A percentile compares a stretch with the other conserved stretches of the same genome.
Conservation (phyloP, 371 early-diverging fungal species). For the Mortierella sp. region DNA sequence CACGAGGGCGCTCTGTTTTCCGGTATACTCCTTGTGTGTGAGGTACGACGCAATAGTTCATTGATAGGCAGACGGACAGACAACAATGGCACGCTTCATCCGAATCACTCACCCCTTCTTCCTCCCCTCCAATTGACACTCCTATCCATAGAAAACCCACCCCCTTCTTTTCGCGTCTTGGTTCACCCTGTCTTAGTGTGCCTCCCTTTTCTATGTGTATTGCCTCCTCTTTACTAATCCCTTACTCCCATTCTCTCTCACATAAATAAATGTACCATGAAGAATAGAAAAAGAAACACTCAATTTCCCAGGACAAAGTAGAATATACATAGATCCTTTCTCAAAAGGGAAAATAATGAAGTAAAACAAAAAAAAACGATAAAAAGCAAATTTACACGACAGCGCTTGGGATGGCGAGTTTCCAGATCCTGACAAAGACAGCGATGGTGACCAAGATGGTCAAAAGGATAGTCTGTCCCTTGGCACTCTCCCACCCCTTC, state of each 20-base stretch:
- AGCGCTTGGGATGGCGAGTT: slow-evolving; percentile 27
- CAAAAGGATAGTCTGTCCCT: slow-evolving; percentile 32
- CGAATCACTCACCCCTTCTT: background rate
- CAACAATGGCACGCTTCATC: background rate
- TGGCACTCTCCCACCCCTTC: slow-evolving; percentile 37
- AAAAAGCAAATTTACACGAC: slow-evolving; percentile 28
- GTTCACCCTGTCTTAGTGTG: background rate
- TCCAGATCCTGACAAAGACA: slow-evolving; percentile 42
- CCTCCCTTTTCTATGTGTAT: background rate
- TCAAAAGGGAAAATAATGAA: background rate
- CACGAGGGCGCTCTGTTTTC: background rate
- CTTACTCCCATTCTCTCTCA: background rate
- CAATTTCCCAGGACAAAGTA: background rate
- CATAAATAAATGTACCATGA: background rate
- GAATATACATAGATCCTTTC: background rate
- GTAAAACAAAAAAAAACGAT: background rate
- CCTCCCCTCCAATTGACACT: background rate
- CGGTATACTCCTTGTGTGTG: background rate
- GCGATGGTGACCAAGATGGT: slow-evolving; percentile 20
- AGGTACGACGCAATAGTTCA: background rate
- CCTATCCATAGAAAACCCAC: slow-evolving; percentile 14
- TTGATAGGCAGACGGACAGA: background rate
- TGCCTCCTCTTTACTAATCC: background rate
- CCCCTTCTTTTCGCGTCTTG: slow-evolving; percentile 20
- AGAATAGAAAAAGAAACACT: slow-evolving; percentile 10